Base-by-base conservation (phyloP, 2,329 filamentous ascomycete genomes). In the Trichophyton benhamiae region DNA sequence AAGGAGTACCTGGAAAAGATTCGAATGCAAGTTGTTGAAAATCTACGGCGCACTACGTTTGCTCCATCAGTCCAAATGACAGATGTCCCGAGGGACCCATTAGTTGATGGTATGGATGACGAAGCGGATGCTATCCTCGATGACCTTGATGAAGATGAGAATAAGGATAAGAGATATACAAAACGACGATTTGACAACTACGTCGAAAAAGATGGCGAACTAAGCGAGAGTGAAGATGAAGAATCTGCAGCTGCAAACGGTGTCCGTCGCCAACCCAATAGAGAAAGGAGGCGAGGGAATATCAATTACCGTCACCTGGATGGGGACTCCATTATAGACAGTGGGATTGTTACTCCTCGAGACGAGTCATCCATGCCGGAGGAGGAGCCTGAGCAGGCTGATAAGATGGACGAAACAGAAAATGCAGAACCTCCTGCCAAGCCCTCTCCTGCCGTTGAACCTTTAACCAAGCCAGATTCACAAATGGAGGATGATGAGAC, bases 221-320 rank as follows among this genome's bases (percentile, higher is more conserved):
- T 91, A 49, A 88, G 91, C 63, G 88, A 94, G 49, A 95, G 89
- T 65, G 91, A 95, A 63, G 90, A 96, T 63, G 92, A 97, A 68
- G 90, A 95, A 9, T 83, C 90, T 74, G 72, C 72, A 58, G 73
- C 73, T 15, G 81, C 82, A 42, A 89, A 94, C 66, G 92, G 91
- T 15, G 81, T 91, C 46, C 85, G 82, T 59, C 73, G 74, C 55
- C 82, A 84, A 66, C 77, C 78, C 0, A 76, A 76, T 42, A 69
- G 68, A 17, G 70, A 74, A 58, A 78, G 78, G 65, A 73, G 80
- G 64, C 76, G 82, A 57, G 83, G 86, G 63, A 84, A 86, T 61
- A 82, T 81, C 72, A 84, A 85, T 66, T 82, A 81, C 68, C 77
- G 79, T 59, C 85, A 86, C 64, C 75, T 82, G 1, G 76, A 84